These are phyloP conservation scores for Abrus precatorius DNA, from an alignment of 306 rosid species.

Conservation along the genomic window DNA sequence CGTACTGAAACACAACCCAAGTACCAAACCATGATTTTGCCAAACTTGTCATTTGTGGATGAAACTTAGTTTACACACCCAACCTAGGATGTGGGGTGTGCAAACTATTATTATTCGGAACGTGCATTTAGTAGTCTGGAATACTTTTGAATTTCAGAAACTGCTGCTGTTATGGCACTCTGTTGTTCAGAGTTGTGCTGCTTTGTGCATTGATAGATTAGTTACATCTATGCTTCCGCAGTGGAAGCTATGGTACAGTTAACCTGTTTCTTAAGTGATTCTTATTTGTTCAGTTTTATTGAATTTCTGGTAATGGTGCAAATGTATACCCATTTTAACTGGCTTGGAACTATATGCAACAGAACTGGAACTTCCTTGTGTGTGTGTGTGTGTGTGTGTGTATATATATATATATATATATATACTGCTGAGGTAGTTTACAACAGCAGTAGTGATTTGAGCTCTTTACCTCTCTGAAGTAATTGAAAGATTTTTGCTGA, in stretches of 20 bases:
- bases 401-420: neutral
- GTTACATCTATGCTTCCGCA: slow-evolving; percentile 1
- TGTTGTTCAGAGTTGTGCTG: neutral
- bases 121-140: slow-evolving; percentile 2
- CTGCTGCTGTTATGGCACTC: slow-evolving; percentile 1
- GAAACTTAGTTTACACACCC: neutral
- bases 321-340: slow-evolving; percentile 13
- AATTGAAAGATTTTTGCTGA: slow-evolving; percentile 13
- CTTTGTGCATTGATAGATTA: slow-evolving; percentile 6
- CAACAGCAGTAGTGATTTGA: slow-evolving; percentile 27
- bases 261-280: neutral
- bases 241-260: slow-evolving; percentile 3
- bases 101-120: neutral
- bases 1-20: slow-evolving; percentile 1
- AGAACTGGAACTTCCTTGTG: slow-evolving; percentile 1
- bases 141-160: slow-evolving; percentile 32
- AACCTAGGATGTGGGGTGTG: neutral
- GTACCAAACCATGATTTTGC: slow-evolving; percentile 15
- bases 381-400: neutral
- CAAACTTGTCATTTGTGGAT: slow-evolving; percentile 7
- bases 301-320: neutral
- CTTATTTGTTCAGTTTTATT: neutral
- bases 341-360: slow-evolving; percentile 7
- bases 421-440: slow-evolving; percentile 32
- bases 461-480: slow-evolving; percentile 2